Percentiles rank a stretch among this genome's conserved stretches.
These are phyloP conservation scores for Pochonia chlamydosporia DNA, from an alignment of 2,329 filamentous ascomycete genomes.

Conservation along the genomic window DNA sequence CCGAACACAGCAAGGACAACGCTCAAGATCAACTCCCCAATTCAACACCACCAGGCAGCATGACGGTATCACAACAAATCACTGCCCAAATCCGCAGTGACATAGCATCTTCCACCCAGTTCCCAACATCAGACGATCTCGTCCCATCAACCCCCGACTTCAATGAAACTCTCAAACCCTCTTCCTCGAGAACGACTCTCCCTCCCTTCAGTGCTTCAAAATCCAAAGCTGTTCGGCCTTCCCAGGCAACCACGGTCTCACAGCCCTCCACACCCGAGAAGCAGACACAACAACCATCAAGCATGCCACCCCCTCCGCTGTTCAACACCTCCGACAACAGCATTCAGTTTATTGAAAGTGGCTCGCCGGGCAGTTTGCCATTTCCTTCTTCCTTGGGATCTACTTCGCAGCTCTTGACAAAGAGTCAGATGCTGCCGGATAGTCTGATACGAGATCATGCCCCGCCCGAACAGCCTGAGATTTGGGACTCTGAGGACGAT, in stretches of 20 bases:
- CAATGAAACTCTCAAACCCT: slow-evolving; percentile 7
- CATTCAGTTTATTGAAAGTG: slow-evolving; percentile 19
- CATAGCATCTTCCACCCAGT: slow-evolving; percentile 32
- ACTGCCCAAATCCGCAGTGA: slow-evolving; percentile 45
- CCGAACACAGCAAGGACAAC: slow-evolving; percentile 2
- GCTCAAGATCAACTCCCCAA: background rate
- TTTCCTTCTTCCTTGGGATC: slow-evolving; percentile 12
- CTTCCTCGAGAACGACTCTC: slow-evolving; percentile 10
- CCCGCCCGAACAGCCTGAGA: slow-evolving; percentile 22
- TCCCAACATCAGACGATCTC: slow-evolving; percentile 17
- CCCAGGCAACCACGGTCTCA: slow-evolving; percentile 32
- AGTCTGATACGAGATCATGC: slow-evolving; percentile 34
- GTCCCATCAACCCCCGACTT: slow-evolving; percentile 27
- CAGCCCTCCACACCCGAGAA: slow-evolving; percentile 27
- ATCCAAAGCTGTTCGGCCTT: slow-evolving; percentile 15
- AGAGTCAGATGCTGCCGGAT: slow-evolving; percentile 48
- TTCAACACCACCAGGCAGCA: slow-evolving; percentile 11
- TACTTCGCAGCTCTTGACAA: slow-evolving; percentile 42
- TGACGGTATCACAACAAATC: slow-evolving; percentile 46
- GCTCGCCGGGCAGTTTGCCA: slow-evolving; percentile 11
- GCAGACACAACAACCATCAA: slow-evolving; percentile 4
- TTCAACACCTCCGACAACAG: slow-evolving; percentile 18
- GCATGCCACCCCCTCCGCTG: slow-evolving; percentile 9
- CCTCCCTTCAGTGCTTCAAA: slow-evolving; percentile 12
- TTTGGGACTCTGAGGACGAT: slow-evolving; percentile 32